Base-by-base conservation (phyloP, 306 rosid genomes). In the Crotalaria pallida region DNA sequence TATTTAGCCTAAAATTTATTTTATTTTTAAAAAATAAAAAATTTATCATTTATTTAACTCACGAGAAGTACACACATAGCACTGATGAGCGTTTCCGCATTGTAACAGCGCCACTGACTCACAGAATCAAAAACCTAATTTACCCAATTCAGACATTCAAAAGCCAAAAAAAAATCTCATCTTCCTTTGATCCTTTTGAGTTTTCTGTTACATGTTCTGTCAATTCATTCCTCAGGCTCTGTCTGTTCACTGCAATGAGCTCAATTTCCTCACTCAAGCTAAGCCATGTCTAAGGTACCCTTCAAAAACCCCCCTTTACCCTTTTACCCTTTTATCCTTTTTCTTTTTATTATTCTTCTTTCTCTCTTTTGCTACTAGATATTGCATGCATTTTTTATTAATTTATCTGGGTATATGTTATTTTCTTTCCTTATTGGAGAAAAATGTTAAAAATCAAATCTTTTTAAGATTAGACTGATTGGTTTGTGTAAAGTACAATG, bases 71-170 rank as follows among this genome's bases (percentile, higher is more conserved):
- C 7, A 65, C 73, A 40, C 45, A 16, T 41, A 50, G 69, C 15
- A 59, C 47, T 40, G 45, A 61, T 65, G 76, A 68, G 80, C 67
- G 66, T 6, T 29, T 64, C 72, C 75, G 51, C 76, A 78, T 33
- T 5, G 13, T 55, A 82, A 52, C 21, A 78, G 48, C 76, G 75
- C 47, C 63, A 34, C 60, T 38, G 55, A 44, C 52, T 73, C 61
- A 59, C 67, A 65, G 76, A 55, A 74, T 49, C 50, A n/a, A 80
- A 83, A 86, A 88, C 96, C 96, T 86, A 90, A 88, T 74, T 79
- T 73, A 69, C 82, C 87, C 73, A 76, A 85, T 71, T 67, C 86
- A 61, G 88, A 85, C 89, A 77, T 61, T 56, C 44, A 38, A 38
- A 10, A 10, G 10, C 2, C 11, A 9, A 69, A 53, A 63, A 69